phyloP scores from a whole-genome alignment of 306 rosid species.

The Prunus padus region DNA sequence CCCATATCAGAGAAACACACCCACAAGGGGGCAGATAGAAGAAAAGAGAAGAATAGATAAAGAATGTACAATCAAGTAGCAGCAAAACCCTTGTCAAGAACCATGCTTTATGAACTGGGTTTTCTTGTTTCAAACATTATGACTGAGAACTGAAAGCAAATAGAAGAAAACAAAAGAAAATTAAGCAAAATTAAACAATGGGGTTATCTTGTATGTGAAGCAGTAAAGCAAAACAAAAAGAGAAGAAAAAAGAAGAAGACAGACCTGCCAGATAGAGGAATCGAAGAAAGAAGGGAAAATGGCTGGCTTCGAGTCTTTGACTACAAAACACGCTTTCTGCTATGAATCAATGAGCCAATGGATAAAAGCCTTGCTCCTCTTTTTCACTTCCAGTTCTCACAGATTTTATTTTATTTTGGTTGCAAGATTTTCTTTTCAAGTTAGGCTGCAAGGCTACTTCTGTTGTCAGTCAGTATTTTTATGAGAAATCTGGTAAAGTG shows the following conservation, averaged over 20 bases:
- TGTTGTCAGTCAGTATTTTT: not conserved
- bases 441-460: not conserved
- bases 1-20: slow-evolving; percentile 24
- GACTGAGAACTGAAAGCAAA: slow-evolving; percentile 5
- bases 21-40: not conserved
- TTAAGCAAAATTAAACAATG: not conserved
- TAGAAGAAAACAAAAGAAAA: not conserved
- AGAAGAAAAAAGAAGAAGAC: not conserved
- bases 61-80: slow-evolving; percentile 17
- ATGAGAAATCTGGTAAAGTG: not conserved
- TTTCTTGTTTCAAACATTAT: not conserved
- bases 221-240: not conserved
- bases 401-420: no score
- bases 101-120: slow-evolving; percentile 7
- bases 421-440: not conserved
- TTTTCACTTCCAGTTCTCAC: not conserved
- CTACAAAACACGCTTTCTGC: not conserved
- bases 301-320: slow-evolving; percentile 2
- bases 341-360: not conserved
- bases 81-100: slow-evolving; percentile 21
- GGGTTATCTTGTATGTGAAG: slow-evolving; percentile 10
- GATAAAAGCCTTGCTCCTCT: not conserved
- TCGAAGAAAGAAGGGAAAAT: not conserved
- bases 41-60: no score
- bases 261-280: slow-evolving; percentile 6